Conservation (phyloP, 495 filamentous ascomycete species). For the Aspergillus asperescens region DNA sequence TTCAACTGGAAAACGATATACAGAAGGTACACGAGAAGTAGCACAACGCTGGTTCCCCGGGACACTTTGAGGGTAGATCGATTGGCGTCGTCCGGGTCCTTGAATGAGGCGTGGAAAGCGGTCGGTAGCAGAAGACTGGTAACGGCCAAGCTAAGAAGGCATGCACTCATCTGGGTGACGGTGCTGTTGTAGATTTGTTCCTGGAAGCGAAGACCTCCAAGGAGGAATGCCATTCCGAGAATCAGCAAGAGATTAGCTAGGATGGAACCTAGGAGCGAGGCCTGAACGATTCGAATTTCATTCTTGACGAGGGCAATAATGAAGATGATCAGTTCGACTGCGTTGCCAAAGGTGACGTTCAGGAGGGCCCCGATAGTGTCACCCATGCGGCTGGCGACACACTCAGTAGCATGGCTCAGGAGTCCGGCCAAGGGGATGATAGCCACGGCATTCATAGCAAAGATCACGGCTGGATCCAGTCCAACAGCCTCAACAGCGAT, state of each 20-base stretch:
- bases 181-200: slow-evolving; percentile 96
- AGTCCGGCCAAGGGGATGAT: slow-evolving; percentile 80
- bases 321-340: slow-evolving; percentile 81
- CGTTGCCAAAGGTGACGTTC: slow-evolving; percentile 87
- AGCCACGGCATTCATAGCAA: slow-evolving; percentile 77
- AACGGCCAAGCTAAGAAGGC: slow-evolving; percentile 81
- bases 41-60: slow-evolving; percentile 83
- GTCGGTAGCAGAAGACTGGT: slow-evolving; percentile 82
- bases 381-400: slow-evolving; percentile 67
- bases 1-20: slow-evolving; percentile 90
- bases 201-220: slow-evolving; percentile 79
- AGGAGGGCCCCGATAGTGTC: slow-evolving; percentile 77
- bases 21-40: slow-evolving; percentile 76
- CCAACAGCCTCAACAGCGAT: slow-evolving; percentile 57
- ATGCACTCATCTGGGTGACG: slow-evolving; percentile 92
- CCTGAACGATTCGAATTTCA: slow-evolving; percentile 86
- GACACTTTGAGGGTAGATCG: slow-evolving; percentile 71
- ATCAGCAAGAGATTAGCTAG: slow-evolving; percentile 83
- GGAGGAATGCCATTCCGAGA: slow-evolving; percentile 82
- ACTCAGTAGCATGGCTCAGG: slow-evolving; percentile 76
- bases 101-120: slow-evolving; percentile 87
- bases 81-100: slow-evolving; percentile 55
- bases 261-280: slow-evolving; percentile 81
- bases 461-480: slow-evolving; percentile 50
- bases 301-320: slow-evolving; percentile 45